These are phyloP conservation scores for Penicillium sp. DNA, from an alignment of 2,329 filamentous ascomycete species.

Conservation along the genomic window DNA sequence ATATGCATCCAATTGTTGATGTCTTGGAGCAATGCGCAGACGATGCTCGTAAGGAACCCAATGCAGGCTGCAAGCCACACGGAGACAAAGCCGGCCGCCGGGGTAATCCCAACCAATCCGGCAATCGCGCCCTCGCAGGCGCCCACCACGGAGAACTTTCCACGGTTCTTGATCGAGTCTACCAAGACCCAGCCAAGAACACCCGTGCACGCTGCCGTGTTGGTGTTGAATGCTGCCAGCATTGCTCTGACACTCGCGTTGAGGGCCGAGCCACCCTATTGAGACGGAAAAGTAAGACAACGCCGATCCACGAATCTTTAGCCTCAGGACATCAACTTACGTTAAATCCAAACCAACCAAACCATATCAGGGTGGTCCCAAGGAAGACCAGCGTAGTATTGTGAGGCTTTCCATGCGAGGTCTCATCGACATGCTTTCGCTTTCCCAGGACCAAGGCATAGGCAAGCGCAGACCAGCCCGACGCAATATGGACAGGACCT, in stretches of 20 bases:
- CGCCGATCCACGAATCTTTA: background rate
- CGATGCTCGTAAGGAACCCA: constrained; percentile 57
- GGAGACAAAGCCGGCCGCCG: constrained; percentile 56
- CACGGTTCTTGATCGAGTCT: constrained; percentile 54
- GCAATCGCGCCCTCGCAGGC: constrained; percentile 61
- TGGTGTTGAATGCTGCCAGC: constrained; percentile 61
- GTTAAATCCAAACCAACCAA: constrained; percentile 61
- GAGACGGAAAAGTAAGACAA: background rate
- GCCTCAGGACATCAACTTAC: constrained; percentile 22
- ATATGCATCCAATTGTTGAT: constrained; percentile 58
- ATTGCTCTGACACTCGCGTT: constrained; percentile 57
- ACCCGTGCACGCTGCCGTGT: constrained; percentile 57
- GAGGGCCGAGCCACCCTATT: constrained; percentile 54
- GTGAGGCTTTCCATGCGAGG: constrained; percentile 62
- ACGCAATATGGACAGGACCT: constrained; percentile 74
- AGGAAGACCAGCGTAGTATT: constrained; percentile 74
- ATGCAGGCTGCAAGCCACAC: constrained; percentile 59
- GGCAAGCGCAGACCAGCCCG: constrained; percentile 70
- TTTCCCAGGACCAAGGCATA: constrained; percentile 74
- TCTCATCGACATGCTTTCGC: constrained; percentile 58
- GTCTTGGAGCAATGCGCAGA: constrained; percentile 54
- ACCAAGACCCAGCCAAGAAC: constrained; percentile 58
- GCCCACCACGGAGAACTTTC: constrained; percentile 58
- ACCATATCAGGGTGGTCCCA: constrained; percentile 58
- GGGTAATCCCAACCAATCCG: constrained; percentile 63